Conservation (phyloP, 2,329 filamentous ascomycete species). For the Chaetomium sp. region DNA sequence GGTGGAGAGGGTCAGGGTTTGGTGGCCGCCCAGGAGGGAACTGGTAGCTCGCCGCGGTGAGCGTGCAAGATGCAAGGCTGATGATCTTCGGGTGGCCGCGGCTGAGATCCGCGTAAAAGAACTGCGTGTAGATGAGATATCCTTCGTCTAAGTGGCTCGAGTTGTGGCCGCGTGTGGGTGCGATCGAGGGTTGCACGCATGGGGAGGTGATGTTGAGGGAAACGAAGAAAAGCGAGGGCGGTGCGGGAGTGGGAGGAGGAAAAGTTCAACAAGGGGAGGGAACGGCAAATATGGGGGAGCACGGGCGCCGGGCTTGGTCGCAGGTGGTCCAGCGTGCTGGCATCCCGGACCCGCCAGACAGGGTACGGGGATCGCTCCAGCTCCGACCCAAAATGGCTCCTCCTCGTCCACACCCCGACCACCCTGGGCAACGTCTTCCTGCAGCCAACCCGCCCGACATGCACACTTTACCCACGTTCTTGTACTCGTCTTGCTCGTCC, state of each 20-base stretch:
- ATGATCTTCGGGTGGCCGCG: conserved; percentile 9
- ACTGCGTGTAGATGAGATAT: conserved; percentile 15
- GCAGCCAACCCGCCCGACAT: conserved; percentile 38
- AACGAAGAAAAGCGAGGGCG: conserved; percentile 10
- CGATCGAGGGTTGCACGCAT: conserved; percentile 15
- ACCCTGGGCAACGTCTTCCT: conserved; percentile 41
- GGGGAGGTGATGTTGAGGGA: conserved; percentile 21
- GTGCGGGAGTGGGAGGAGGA: conserved; percentile 34
- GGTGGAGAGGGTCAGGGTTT: conserved; percentile 33
- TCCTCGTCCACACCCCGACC: conserved; percentile 38
- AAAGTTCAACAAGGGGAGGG: conserved; percentile 39
- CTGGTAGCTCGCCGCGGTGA: not conserved
- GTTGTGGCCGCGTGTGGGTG: conserved; percentile 8
- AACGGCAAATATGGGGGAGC: conserved; percentile 37
- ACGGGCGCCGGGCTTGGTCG: conserved; percentile 28
- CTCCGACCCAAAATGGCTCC: conserved; percentile 36
- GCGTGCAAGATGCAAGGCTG: conserved; percentile 34
- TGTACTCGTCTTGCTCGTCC: conserved; percentile 66
- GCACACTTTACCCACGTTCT: conserved; percentile 55
- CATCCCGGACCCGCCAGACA: conserved; percentile 34
- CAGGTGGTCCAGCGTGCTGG: conserved; percentile 27
- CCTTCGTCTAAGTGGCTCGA: conserved; percentile 13
- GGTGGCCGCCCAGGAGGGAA: conserved; percentile 23
- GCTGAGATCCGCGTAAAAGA: conserved; percentile 18
- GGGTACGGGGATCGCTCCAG: conserved; percentile 32